These are phyloP conservation scores for Fusarium palustre DNA, from an alignment of 2,329 filamentous ascomycete genomes.

Conservation along the genomic window DNA sequence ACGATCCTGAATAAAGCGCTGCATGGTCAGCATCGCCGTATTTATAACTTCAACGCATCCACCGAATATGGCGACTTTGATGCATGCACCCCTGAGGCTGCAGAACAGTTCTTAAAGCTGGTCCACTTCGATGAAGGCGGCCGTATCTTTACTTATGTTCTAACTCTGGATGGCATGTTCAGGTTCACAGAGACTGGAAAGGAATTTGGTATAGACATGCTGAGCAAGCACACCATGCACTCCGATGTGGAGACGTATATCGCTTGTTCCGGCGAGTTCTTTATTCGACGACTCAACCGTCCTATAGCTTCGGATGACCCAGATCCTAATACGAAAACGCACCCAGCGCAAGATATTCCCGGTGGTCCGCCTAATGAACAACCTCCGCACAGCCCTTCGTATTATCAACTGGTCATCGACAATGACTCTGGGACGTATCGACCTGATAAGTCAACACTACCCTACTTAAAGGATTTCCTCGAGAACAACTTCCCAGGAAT, in stretches of 20 bases:
- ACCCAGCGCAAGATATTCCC: conserved; percentile 60
- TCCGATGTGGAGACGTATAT: conserved; percentile 92
- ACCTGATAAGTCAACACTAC: conserved; percentile 81
- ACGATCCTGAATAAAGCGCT: conserved; percentile 84
- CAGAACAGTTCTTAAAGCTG: conserved; percentile 85
- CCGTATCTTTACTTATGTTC: conserved; percentile 89
- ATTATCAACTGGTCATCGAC: conserved; percentile 91
- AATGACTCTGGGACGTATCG: conserved; percentile 96
- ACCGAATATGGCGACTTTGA: conserved; percentile 79
- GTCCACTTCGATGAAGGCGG: conserved; percentile 88
- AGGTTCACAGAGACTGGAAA: conserved; percentile 96
- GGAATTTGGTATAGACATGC: conserved; percentile 91
- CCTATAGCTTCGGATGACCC: conserved; percentile 58
- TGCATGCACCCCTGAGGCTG: conserved; percentile 75
- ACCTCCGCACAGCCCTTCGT: conserved; percentile 61
- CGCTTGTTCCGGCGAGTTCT: conserved; percentile 93
- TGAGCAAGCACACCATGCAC: conserved; percentile 98
- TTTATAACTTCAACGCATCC: conserved; percentile 87
- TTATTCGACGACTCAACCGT: conserved; percentile 76
- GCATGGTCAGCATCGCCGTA: conserved; percentile 87
- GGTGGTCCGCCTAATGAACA: conserved; percentile 59
- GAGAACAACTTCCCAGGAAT: conserved; percentile 80
- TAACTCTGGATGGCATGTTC: conserved; percentile 87
- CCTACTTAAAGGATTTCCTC: conserved; percentile 77
- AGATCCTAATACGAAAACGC: conserved; percentile 60